Conservation (phyloP, 1,284 basidiomycete species). For the Hypsizygus ulmarius region DNA sequence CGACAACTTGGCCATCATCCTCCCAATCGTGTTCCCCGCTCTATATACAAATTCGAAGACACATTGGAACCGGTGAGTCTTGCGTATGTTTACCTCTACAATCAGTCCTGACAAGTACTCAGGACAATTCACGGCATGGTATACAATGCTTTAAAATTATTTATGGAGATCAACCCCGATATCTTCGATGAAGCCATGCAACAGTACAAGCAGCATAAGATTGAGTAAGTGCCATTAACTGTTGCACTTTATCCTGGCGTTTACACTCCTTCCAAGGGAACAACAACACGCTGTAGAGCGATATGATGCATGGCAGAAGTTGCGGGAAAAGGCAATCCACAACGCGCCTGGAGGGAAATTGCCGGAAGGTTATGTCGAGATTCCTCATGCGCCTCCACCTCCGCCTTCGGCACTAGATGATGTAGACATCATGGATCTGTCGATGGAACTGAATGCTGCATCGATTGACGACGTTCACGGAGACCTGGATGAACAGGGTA, state of each 20-base stretch:
- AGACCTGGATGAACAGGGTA: conserved; percentile 78
- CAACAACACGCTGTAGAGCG: conserved; percentile 77
- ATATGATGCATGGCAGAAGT: conserved; percentile 82
- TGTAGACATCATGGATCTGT: conserved; percentile 79
- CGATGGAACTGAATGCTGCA: conserved; percentile 83
- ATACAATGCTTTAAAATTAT: conserved; percentile 96
- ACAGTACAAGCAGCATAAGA: conserved; percentile 88
- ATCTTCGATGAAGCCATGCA: conserved; percentile 94
- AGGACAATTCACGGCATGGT: conserved; percentile 99
- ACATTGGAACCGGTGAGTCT: conserved; percentile 93
- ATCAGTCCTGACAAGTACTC: conserved; percentile 3
- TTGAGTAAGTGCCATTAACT: conserved; percentile 57
- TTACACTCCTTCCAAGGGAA: conserved; percentile 51
- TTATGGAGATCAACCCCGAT: conserved; percentile 99
- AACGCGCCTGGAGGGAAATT: conserved; percentile 68
- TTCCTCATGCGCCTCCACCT: conserved; percentile 67
- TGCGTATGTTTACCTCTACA: conserved; percentile 10
- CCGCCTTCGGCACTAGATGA: conserved; percentile 80
- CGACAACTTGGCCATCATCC: conserved; percentile 86
- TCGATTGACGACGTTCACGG: conserved; percentile 77
- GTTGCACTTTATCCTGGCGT: conserved; percentile 13
- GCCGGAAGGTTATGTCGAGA: conserved; percentile 62
- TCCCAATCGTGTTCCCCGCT: conserved; percentile 98
- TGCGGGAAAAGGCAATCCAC: conserved; percentile 70
- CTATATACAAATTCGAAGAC: conserved; percentile 95